A percentile compares a stretch with the other conserved stretches of the same genome.
These are phyloP conservation scores for Penicillium herquei DNA, from an alignment of 495 filamentous ascomycete genomes.

Conservation along the genomic window DNA sequence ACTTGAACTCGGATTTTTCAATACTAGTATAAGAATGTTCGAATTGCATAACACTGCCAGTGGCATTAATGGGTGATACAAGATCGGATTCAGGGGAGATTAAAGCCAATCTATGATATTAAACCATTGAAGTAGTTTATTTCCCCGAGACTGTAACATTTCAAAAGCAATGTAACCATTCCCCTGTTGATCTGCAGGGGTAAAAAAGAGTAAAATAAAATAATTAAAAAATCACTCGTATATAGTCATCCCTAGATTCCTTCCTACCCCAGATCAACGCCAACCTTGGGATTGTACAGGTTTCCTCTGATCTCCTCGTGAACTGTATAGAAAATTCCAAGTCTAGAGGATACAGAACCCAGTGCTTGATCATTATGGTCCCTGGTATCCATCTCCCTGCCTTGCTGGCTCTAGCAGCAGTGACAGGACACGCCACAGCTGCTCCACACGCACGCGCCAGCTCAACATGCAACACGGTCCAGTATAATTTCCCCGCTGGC, in stretches of 20 bases:
- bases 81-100: neutral
- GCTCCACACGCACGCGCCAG: neutral
- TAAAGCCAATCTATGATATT: neutral
- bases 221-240: neutral
- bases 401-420: slow-evolving; percentile 10
- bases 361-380: slow-evolving; percentile 8
- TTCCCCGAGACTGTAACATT: slow-evolving; percentile 1
- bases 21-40: no score
- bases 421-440: slow-evolving; percentile 1
- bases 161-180: slow-evolving; percentile 14
- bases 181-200: slow-evolving; percentile 10
- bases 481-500: slow-evolving; percentile 19
- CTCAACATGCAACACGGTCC: slow-evolving; percentile 17
- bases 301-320: no score
- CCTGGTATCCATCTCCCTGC: slow-evolving; percentile 2
- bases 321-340: neutral
- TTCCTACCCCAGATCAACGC: neutral
- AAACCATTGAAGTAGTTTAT: no score
- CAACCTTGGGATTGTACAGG: no score
- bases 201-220: neutral
- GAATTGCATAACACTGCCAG: no score
- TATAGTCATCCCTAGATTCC: neutral
- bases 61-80: neutral
- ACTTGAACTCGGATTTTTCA: no score
- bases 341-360: neutral